Percentiles rank a stretch among this genome's conserved stretches.
These are phyloP conservation scores for Podospora didyma DNA, from an alignment of 495 filamentous ascomycete genomes.

Conservation along the genomic window DNA sequence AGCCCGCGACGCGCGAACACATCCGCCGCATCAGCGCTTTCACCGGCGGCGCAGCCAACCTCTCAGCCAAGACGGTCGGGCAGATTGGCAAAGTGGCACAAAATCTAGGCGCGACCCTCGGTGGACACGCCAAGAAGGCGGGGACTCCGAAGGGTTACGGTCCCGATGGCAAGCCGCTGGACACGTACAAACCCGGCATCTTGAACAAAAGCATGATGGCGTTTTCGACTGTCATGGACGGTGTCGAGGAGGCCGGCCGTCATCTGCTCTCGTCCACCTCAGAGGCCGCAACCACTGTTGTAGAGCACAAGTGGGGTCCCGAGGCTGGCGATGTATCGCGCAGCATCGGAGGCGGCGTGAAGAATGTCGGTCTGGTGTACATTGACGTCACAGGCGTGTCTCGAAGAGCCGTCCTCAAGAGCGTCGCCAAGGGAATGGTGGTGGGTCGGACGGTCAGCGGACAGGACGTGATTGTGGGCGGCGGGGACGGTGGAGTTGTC, in stretches of 20 bases:
- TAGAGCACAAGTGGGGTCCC: conserved; percentile 76
- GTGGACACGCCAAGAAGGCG: conserved; percentile 57
- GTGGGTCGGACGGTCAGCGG: conserved; percentile 81
- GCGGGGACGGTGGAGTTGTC: conserved; percentile 57
- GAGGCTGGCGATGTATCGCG: conserved; percentile 75
- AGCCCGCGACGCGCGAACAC: conserved; percentile 75
- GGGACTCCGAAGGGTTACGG: conserved; percentile 51
- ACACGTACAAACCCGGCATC: conserved; percentile 78
- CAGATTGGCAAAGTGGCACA: conserved; percentile 77
- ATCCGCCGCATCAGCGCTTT: conserved; percentile 82
- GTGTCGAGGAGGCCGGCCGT: conserved; percentile 78
- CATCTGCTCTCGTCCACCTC: conserved; percentile 70
- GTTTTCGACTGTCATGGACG: conserved; percentile 91
- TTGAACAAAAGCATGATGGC: conserved; percentile 95
- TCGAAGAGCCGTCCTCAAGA: conserved; percentile 80
- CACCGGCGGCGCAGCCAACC: conserved; percentile 66
- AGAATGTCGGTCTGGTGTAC: conserved; percentile 96
- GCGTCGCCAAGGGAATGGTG: conserved; percentile 97
- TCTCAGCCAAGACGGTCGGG: conserved; percentile 84
- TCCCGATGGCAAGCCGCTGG: conserved; percentile 57
- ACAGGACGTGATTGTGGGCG: conserved; percentile 79
- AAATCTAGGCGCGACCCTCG: conserved; percentile 74
- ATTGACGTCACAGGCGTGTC: conserved; percentile 93
- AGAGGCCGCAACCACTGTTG: conserved; percentile 71
- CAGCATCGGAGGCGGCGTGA: conserved; percentile 76